Base-by-base conservation (phyloP, 2,329 filamentous ascomycete genomes). In the Cadophora sp. region DNA sequence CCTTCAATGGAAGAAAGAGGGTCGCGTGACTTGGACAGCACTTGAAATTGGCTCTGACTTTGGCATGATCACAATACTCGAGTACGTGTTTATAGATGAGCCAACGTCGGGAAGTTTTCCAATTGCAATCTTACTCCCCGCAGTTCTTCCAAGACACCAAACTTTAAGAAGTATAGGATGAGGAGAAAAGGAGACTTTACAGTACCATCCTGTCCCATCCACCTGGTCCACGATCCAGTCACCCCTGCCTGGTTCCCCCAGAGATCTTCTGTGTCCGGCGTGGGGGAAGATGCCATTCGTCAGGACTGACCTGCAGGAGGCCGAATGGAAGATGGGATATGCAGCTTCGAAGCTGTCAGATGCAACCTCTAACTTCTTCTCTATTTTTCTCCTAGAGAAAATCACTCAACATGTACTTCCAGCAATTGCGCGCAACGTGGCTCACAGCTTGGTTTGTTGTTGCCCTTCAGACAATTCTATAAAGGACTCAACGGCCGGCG, bases 231-330 rank as follows among this genome's bases (percentile, higher is more conserved):
- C 5, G 40, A 19, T 43, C 40, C 40, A 43, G 19, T 4, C 40
- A 43, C 14, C 40, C 40, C 40, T 43, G 40, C 50, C 50, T 51
- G 50, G 50, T 29, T 43, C 19, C 40, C 40, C 50, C 24, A 53
- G 24, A 53, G 50, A 29, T 53, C 50, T 53, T 53, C 40, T 56
- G 27, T 34, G 12, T 56, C 27, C 29, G 27, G 27, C 53, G 29
- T 56, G 53, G 53, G 53, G 53, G 27, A 34, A 16, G 53, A 29
- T 34, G 27, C 29, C n/a, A 19, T 43, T 60, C 34, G 37, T 60
- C 56, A 24, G 56, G 14, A 27, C 8, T 60, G 56, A 37, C 37
- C 31, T 60, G 56, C 56, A 43, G 56, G 56, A 60, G 56, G 34
- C 56, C 31, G 56, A 60, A 60, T 43, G 37, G 34, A 43, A 43